Base-by-base conservation (phyloP, 331 rosid genomes). In the Pyrus hybrid region DNA sequence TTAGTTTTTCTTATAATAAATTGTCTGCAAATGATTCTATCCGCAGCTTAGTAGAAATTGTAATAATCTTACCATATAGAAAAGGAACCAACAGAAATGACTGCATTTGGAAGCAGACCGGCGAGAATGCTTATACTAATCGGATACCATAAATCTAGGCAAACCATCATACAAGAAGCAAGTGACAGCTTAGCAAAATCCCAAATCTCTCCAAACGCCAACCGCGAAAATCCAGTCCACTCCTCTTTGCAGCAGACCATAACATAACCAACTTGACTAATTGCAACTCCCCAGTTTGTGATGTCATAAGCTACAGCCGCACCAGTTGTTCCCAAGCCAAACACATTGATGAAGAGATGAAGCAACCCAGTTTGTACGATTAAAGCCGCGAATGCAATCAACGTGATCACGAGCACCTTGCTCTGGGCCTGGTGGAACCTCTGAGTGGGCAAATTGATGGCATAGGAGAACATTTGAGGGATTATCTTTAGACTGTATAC, bases 171-270 rank as follows among this genome's bases (percentile, higher is more conserved):
- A 7, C 82, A 73, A 2, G 82, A 78, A 13, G 82, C 77, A 53
- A 78, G 23, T 2, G 82, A 73, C 17, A 78, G 82, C 70, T 37
- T 73, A 5, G 80, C 66, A 37, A 77, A 82, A 18, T 30, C 77
- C 82, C 85, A 84, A 11, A 81, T 20, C 12, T 84, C 79, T 25
- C n/a, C 8, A 11, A 71, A 80, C 22, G 85, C 87, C 37, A 71
- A 62, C 75, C 21, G 65, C 16, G 81, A 76, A 68, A 81, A 72
- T 14, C 79, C 81, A 21, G 12, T 43, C 85, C 85, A 81, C 7
- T 57, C 71, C n/a, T 72, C 78, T 5, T 18, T 45, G 32, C 85
- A 77, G 71, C 70, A 77, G 49, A 45, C 74, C 3, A 33, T 22
- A 20, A 51, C 75, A 67, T 81, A 81, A 20, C 62, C 54, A 26